Percentiles rank a stretch among this genome's conserved stretches.
These are phyloP conservation scores for Lactifluus subvellereus DNA, from an alignment of 768 basidiomycete genomes.

Conservation along the genomic window DNA sequence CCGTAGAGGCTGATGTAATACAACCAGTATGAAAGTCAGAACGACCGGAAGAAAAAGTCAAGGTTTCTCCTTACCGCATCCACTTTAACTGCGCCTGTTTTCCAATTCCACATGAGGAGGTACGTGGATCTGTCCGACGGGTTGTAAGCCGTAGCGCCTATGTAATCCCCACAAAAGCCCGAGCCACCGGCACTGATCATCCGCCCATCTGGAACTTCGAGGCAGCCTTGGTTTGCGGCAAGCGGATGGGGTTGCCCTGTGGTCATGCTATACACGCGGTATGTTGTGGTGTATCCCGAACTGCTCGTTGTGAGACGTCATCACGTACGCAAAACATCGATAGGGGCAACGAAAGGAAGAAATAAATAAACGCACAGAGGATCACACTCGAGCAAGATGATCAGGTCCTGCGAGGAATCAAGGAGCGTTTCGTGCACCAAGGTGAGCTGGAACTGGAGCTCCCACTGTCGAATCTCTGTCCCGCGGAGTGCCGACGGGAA, in stretches of 20 bases:
- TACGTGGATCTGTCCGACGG: background rate
- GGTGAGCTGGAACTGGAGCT: conserved; percentile 2
- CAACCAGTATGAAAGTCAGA: background rate
- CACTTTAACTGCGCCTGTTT: background rate
- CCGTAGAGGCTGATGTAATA: background rate
- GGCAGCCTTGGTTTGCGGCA: background rate
- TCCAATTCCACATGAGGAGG: conserved; percentile 7
- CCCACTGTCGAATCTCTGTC: background rate
- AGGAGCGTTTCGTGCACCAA: background rate
- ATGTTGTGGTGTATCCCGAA: background rate
- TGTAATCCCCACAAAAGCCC: background rate
- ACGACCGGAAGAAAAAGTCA: background rate
- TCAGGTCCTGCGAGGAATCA: background rate
- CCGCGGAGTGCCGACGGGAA: background rate
- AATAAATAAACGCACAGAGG: background rate
- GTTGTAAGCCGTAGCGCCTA: background rate
- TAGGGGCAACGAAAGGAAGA: background rate
- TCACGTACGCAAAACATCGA: background rate
- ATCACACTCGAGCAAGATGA: conserved; percentile 3
- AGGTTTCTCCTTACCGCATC: background rate
- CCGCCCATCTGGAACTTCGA: background rate
- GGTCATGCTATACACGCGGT: background rate
- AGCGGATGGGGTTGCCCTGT: conserved; percentile 4
- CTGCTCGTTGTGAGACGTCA: background rate
- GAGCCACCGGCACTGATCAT: background rate